Evolutionary conservation across 441 rosid species (phyloP).

Genomic region (Metrosideros polymorpha): DNA sequence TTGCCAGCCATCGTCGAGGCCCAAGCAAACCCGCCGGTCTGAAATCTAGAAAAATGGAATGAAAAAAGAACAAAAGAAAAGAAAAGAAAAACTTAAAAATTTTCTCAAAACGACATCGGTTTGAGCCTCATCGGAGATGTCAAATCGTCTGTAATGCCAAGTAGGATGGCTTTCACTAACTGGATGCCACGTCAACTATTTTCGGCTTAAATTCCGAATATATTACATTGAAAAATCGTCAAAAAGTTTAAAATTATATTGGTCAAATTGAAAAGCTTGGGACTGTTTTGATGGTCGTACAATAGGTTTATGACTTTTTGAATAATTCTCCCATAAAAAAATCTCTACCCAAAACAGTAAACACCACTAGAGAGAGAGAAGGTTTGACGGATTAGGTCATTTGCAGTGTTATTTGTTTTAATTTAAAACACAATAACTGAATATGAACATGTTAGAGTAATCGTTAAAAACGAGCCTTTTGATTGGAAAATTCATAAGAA

Average conservation of each 20-base stretch:
- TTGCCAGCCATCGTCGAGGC: too few species aligned
- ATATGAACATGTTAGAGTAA: background rate
- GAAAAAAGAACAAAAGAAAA: background rate
- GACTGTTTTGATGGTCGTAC: background rate
- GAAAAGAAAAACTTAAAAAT: too few species aligned
- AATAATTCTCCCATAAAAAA: background rate
- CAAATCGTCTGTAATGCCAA: too few species aligned
- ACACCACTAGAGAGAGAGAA: background rate
- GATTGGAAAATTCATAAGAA: background rate
- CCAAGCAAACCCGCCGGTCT: too few species aligned
- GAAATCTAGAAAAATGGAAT: too few species aligned
- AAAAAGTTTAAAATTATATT: background rate
- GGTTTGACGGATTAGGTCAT: background rate
- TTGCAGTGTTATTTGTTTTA: background rate
- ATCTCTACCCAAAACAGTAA: background rate
- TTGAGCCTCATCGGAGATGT: background rate
- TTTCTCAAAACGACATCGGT: background rate
- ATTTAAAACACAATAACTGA: background rate
- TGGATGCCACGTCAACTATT: background rate
- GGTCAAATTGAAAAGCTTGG: background rate
- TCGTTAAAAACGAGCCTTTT: background rate
- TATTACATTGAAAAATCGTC: background rate
- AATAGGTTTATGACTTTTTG: background rate
- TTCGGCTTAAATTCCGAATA: background rate
- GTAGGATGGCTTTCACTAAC: background rate